Evolutionary conservation across 2,329 filamentous ascomycete species (phyloP), one percentile per base, ranked within the genome.

Genomic region (Penicillium expansum): DNA sequence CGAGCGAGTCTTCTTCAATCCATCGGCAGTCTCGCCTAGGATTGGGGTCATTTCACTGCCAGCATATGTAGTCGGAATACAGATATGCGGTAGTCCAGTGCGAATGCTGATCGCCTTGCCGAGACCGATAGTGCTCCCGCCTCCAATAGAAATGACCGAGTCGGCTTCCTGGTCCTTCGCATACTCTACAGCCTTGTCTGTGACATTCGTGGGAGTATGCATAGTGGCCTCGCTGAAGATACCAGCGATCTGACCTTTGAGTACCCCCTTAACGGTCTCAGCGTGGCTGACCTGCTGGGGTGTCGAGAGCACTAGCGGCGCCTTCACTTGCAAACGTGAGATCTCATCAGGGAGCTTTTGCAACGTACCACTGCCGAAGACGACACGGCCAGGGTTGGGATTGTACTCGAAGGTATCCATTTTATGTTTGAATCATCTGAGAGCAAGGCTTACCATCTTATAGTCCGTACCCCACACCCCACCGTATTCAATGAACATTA

Each of bases 31-130:
- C 72, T 88, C 84, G 2, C 85, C 85, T 13, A 88, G 71, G 45
- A 87, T 86, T 0, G 85, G 82, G 3, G 85, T 87, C 79, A 88
- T 85, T 66, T 88, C 86, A 58, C 81, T 83, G 4, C 83, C 83
- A 5, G 83, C 80, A 65, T 86, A 86, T 0, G 83, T 85, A 2
- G 83, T 86, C n/a, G 83, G 82, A 48, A 86, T 81, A 63, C 82
- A 84, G 42, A 86, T 79, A 64, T 86, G 83, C 20, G 81, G 81
- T 33, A 85, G 73, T 0, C 76, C 77, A 33, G 82, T 83, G 41
- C 80, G 77, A 47, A 81, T 72, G 45, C 77, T 78, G 58, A 85
- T 78, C 1, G 82, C 83, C 63, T 86, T 85, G 5, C 83, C 83
- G n/a, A 88, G 72, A 0, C 85, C 85, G 51, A 83, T 83, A 0